phyloP scores from a whole-genome alignment of 305 asterid species.

The Withania somnifera region DNA sequence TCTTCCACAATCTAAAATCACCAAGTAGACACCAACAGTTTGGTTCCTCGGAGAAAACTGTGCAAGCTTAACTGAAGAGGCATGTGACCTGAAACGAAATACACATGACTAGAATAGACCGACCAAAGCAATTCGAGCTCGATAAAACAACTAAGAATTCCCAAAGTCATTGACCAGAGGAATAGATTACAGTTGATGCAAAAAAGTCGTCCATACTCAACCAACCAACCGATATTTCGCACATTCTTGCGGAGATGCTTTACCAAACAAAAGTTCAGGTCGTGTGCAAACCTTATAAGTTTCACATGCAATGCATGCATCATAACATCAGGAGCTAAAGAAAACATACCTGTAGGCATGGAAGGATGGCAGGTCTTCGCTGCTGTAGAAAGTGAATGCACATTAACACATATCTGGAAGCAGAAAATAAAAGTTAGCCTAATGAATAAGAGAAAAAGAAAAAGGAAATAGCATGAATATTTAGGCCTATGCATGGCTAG shows the following conservation, averaged over 20 bases:
- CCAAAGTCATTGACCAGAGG: not conserved
- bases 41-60: not conserved
- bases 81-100: not conserved
- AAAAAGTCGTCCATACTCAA: not conserved
- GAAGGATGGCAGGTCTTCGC: slow-evolving; percentile 89
- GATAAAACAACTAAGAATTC: not conserved
- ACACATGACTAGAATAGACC: not conserved
- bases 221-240: not conserved
- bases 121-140: not conserved
- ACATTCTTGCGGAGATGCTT: not conserved
- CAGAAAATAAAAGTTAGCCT: slow-evolving; percentile 7
- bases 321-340: not conserved
- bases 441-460: slow-evolving; percentile 1
- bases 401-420: slow-evolving; percentile 89
- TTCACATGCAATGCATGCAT: not conserved
- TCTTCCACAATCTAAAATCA: not conserved
- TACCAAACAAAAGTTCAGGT: not conserved
- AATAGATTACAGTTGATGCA: not conserved
- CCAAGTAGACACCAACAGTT: not conserved
- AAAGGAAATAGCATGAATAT: not conserved
- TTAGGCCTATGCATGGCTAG: slow-evolving; percentile 78
- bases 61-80: not conserved
- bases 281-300: not conserved
- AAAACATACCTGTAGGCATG: slow-evolving; percentile 79
- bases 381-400: slow-evolving; percentile 96